Percentiles rank a stretch among this genome's conserved stretches.
phyloP scores from a whole-genome alignment of 2,329 filamentous ascomycete species.

The Verticillium isaacii region DNA sequence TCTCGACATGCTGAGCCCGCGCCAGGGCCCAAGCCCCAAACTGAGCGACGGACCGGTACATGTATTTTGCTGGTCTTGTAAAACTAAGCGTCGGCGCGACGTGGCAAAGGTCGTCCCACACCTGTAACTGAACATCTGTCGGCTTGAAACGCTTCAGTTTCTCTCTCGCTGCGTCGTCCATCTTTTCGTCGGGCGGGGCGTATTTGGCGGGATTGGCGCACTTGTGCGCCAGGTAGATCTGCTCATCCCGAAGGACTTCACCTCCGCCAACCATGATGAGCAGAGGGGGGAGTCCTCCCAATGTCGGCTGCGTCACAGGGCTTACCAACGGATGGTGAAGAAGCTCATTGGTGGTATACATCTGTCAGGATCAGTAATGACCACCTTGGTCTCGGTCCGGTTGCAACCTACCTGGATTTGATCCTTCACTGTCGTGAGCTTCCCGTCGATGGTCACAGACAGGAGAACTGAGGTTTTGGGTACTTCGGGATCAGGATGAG shows the following conservation, averaged over 20 bases:
- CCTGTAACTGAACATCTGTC: slow-evolving; percentile 88
- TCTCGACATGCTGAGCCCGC: slow-evolving; percentile 70
- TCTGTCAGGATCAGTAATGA: slow-evolving; percentile 28
- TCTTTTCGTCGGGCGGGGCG: slow-evolving; percentile 57
- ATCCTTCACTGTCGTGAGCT: slow-evolving; percentile 71
- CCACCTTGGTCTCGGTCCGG: not conserved
- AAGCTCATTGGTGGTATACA: slow-evolving; percentile 78
- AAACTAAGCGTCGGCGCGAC: slow-evolving; percentile 92
- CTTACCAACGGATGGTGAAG: slow-evolving; percentile 86
- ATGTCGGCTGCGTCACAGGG: slow-evolving; percentile 77
- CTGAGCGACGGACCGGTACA: slow-evolving; percentile 89
- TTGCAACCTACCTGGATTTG: slow-evolving; percentile 72
- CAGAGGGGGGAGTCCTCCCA: slow-evolving; percentile 85
- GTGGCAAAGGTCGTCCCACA: slow-evolving; percentile 95
- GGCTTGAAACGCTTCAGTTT: slow-evolving; percentile 65
- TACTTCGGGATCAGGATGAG: not conserved
- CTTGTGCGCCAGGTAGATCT: slow-evolving; percentile 93
- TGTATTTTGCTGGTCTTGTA: slow-evolving; percentile 90
- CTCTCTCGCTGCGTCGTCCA: slow-evolving; percentile 58
- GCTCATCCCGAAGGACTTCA: slow-evolving; percentile 87
- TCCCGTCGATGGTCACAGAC: slow-evolving; percentile 66
- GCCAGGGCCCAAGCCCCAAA: slow-evolving; percentile 91
- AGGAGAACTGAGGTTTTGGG: slow-evolving; percentile 33
- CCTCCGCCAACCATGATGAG: slow-evolving; percentile 84
- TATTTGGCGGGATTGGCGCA: slow-evolving; percentile 80